phyloP scores from a whole-genome alignment of 2,329 filamentous ascomycete genomes.

The Diaporthe batatas region DNA sequence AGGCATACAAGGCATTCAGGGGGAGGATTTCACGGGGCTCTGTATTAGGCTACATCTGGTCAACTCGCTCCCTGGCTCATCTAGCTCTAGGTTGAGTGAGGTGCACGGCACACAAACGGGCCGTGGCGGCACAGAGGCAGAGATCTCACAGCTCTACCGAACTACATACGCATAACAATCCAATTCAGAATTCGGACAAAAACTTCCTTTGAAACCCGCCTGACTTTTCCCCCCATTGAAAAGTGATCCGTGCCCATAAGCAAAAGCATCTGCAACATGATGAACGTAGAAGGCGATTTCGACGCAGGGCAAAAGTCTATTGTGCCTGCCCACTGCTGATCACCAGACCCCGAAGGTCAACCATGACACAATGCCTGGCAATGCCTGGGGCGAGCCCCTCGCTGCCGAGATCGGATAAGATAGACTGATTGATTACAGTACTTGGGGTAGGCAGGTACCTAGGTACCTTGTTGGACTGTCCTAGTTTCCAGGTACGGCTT shows the following conservation, averaged over 20 bases:
- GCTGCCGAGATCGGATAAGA: constrained; percentile 21
- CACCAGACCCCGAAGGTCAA: constrained; percentile 7
- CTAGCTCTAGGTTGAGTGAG: constrained; percentile 34
- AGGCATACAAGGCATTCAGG: not conserved
- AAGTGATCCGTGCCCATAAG: constrained; percentile 4
- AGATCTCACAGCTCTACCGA: not conserved
- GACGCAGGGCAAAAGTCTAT: constrained; percentile 18
- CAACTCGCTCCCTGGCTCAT: constrained; percentile 36
- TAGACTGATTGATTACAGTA: not conserved
- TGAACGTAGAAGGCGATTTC: not conserved
- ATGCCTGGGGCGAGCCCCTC: not conserved
- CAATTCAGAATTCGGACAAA: constrained; percentile 10
- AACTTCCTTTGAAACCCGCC: constrained; percentile 5
- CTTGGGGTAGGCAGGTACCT: not conserved
- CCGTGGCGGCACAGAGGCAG: constrained; percentile 14
- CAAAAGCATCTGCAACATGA: constrained; percentile 1
- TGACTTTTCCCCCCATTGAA: not conserved
- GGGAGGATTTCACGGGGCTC: constrained; percentile 9
- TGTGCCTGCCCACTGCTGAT: constrained; percentile 28
- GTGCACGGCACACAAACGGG: not conserved
- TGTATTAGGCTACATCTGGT: not conserved
- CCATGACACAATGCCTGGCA: constrained; percentile 23
- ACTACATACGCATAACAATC: constrained; percentile 24
- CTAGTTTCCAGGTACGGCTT: not conserved
- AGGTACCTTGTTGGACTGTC: not conserved